Evolutionary conservation across 345 rosid genomes (phyloP), one percentile per base, ranked within the genome.

Genomic region (Clarkia xantiana): DNA sequence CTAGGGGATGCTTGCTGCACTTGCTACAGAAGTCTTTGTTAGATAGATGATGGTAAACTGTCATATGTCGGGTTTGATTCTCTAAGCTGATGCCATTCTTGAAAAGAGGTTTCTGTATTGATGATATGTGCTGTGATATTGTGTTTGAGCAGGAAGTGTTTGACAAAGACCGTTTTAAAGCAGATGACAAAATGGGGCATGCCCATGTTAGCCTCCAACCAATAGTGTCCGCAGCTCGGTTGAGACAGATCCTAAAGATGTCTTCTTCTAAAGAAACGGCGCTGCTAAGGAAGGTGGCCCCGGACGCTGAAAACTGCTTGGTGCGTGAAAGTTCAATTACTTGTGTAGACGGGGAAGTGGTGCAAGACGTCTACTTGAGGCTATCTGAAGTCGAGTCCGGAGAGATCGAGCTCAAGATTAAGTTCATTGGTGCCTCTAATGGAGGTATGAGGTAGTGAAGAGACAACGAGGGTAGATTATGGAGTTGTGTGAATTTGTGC

Each of bases 121-220:
- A n/a, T n/a, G n/a, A n/a, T n/a, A n/a, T n/a, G n/a, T n/a, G n/a
- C n/a, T n/a, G n/a, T n/a, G n/a, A n/a, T n/a, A n/a, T n/a, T n/a
- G 9, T n/a, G 14, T 13, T 44, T 41, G 60, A 11, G 43, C 81
- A 90, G 97, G 96, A 91, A 81, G 98, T 91, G 51, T 91, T 79
- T 52, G 98, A 91, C 52, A 91, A 81, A 67, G 98, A 91, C 63
- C 82, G 80, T 45, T 91, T 91, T 79, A 91, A 86, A 71, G 63
- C 93, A n/a, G 98, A 91, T 70, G 98, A 91, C 62, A 83, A 91
- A 70, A 91, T 91, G 98, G 98, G 98, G 23, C 76, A 75, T 50
- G 98, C 98, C 41, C 50, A 67, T 51, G 73, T 91, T 56, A 84
- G 64, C 75, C 89, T 91, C 62, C 98, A 86, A 56, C 94, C 94